phyloP scores from a whole-genome alignment of 2,329 filamentous ascomycete species.

The Aspergillus versicolor region DNA sequence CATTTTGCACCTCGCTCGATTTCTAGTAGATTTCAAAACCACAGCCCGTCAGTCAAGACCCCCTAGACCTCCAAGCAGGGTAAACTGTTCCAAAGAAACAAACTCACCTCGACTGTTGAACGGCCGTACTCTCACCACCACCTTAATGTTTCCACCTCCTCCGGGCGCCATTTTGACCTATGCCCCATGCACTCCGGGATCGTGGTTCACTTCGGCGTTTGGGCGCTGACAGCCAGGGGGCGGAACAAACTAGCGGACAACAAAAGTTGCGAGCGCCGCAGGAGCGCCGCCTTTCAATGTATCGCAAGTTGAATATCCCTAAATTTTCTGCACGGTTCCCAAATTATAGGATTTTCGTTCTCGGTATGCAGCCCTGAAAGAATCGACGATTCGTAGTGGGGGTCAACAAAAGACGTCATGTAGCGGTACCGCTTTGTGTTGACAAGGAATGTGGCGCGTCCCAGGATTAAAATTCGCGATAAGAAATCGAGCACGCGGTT shows the following conservation, averaged over 20 bases:
- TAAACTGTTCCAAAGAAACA: constrained; percentile 9
- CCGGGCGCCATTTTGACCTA: constrained; percentile 60
- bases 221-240: constrained; percentile 13
- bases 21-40: constrained; percentile 61
- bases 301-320: constrained; percentile 12
- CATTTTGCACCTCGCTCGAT: constrained; percentile 89
- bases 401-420: constrained; percentile 41
- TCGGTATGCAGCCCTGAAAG: constrained; percentile 7
- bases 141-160: constrained; percentile 97
- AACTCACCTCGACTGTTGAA: constrained; percentile 88
- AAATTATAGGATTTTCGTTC: neutral
- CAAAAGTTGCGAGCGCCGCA: constrained; percentile 33
- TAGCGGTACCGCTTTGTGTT: constrained; percentile 20
- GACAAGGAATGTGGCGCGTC: constrained; percentile 19
- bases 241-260: constrained; percentile 16
- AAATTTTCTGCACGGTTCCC: neutral
- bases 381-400: constrained; percentile 18
- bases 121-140: constrained; percentile 92
- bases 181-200: constrained; percentile 36
- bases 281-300: constrained; percentile 28
- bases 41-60: constrained; percentile 10
- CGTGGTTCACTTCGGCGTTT: constrained; percentile 16
- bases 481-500: constrained; percentile 2
- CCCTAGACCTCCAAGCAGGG: neutral
- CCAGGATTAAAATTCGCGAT: constrained; percentile 12